phyloP scores from a whole-genome alignment of 352 stramenopile species.

The Phytophthora crassamura region DNA sequence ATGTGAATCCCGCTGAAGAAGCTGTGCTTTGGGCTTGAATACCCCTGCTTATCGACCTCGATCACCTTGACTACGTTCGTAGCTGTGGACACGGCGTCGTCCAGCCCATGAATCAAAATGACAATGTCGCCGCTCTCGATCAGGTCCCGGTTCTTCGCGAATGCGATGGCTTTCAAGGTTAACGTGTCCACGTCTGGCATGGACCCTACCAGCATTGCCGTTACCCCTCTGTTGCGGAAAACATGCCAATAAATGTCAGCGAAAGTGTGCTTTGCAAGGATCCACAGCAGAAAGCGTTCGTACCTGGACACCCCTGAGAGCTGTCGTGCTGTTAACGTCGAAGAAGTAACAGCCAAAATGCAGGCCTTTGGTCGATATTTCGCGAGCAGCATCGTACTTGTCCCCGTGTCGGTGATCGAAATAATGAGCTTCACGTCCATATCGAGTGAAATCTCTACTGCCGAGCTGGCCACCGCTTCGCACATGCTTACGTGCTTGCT shows the following conservation, averaged over 20 bases:
- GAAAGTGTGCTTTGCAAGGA: background rate
- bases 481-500: slow-evolving; percentile 65
- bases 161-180: slow-evolving; percentile 85
- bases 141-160: slow-evolving; percentile 82
- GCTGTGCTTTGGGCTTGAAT: slow-evolving; percentile 68
- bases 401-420: slow-evolving; percentile 96
- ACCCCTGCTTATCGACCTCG: slow-evolving; percentile 70
- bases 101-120: slow-evolving; percentile 91
- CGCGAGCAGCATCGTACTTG: slow-evolving; percentile 94
- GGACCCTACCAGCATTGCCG: slow-evolving; percentile 66
- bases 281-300: slow-evolving; percentile 3
- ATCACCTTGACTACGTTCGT: slow-evolving; percentile 94
- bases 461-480: slow-evolving; percentile 97
- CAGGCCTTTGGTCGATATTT: slow-evolving; percentile 94
- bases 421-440: slow-evolving; percentile 97
- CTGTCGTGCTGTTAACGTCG: slow-evolving; percentile 66
- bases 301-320: slow-evolving; percentile 84
- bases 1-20: slow-evolving; percentile 66
- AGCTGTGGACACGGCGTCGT: slow-evolving; percentile 78
- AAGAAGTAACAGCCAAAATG: slow-evolving; percentile 92
- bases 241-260: slow-evolving; percentile 17
- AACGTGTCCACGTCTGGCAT: slow-evolving; percentile 89
- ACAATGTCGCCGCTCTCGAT: slow-evolving; percentile 87
- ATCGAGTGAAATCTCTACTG: slow-evolving; percentile 98
- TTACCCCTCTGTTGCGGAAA: slow-evolving; percentile 57